Evolutionary conservation across 2,329 filamentous ascomycete genomes (phyloP).

Genomic region (Fusarium phyllophilum): DNA sequence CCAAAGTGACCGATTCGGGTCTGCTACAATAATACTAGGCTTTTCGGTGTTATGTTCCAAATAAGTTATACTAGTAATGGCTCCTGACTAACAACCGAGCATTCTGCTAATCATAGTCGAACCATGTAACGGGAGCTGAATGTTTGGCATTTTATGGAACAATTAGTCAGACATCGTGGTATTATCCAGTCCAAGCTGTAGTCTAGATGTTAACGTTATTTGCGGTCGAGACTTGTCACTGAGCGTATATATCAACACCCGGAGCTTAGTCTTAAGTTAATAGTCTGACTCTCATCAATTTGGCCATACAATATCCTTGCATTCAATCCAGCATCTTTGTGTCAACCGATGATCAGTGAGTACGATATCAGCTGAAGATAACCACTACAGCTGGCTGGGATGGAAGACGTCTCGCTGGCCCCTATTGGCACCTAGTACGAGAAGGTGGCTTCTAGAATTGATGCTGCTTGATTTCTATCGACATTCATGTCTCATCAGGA

Average conservation of each 20-base stretch:
- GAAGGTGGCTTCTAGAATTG: accelerated
- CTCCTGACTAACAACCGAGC: accelerated
- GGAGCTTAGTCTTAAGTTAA: not conserved
- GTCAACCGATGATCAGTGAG: not conserved
- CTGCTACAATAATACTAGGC: not conserved
- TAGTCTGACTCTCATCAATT: too few species aligned
- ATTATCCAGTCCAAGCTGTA: not conserved
- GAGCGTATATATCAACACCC: not conserved
- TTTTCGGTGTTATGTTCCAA: not conserved
- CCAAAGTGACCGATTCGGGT: not conserved
- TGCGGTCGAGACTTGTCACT: not conserved
- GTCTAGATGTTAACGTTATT: too few species aligned
- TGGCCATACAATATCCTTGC: not conserved
- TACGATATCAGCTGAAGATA: not conserved
- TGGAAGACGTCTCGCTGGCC: not conserved
- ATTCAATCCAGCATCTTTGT: not conserved
- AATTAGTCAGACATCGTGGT: not conserved
- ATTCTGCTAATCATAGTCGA: too few species aligned
- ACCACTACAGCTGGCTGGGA: not conserved
- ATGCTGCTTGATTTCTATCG: not conserved
- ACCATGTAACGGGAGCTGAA: not conserved
- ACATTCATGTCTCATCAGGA: too few species aligned
- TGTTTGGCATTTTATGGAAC: accelerated
- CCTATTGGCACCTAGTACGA: not conserved
- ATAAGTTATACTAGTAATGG: not conserved